Conservation (phyloP, 1,284 basidiomycete genomes). For the Microbotryum saponariae region DNA sequence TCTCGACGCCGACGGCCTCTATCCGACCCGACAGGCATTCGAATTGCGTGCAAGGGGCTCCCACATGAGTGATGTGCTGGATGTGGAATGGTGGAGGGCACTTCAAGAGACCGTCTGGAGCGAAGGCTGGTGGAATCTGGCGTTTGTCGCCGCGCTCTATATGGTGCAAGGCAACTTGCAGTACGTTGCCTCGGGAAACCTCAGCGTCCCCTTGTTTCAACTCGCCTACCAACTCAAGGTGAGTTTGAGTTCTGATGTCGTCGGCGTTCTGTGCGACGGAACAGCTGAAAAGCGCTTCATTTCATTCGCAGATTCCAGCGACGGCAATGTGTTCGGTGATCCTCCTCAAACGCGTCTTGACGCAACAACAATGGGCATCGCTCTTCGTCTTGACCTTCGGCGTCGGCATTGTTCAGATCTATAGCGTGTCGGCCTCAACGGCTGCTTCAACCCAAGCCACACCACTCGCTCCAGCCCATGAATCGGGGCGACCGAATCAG, state of each 20-base stretch:
- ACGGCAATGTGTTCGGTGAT: constrained; percentile 42
- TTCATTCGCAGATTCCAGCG: constrained; percentile 37
- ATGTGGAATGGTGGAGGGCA: constrained; percentile 25
- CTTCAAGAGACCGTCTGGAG: constrained; percentile 12
- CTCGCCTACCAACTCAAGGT: constrained; percentile 43
- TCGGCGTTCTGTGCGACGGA: not conserved
- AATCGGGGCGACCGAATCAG: constrained; percentile 32
- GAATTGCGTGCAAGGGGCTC: not conserved
- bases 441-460: not conserved
- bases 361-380: constrained; percentile 39
- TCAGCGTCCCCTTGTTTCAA: constrained; percentile 41
- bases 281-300: not conserved
- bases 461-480: not conserved
- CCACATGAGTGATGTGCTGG: constrained; percentile 8
- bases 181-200: constrained; percentile 40
- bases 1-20: constrained; percentile 6
- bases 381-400: constrained; percentile 40
- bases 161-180: constrained; percentile 38
- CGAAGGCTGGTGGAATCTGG: constrained; percentile 15
- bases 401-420: constrained; percentile 41
- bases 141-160: constrained; percentile 37
- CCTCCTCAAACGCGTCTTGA: constrained; percentile 39
- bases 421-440: constrained; percentile 5
- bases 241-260: not conserved
- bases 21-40: not conserved